A percentile compares a stretch with the other conserved stretches of the same genome.
Evolutionary conservation across 768 basidiomycete genomes (phyloP).

Genomic region (Boletellus emodensis): DNA sequence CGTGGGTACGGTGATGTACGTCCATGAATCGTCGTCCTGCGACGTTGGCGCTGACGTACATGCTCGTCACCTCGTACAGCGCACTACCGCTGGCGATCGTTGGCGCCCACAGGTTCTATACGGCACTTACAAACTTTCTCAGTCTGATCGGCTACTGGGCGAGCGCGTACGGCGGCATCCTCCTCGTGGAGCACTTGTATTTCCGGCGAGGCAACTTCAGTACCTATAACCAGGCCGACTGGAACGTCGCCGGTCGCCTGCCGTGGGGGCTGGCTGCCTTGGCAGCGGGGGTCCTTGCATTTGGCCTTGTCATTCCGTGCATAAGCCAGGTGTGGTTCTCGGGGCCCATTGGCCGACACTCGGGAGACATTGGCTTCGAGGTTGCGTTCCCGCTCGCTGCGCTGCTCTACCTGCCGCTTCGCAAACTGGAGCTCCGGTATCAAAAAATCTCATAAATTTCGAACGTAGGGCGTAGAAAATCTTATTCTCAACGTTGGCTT

Average conservation of each 20-base stretch:
- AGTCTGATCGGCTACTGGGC: conserved; percentile 68
- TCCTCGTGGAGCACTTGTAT: conserved; percentile 63
- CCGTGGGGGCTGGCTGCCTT: conserved; percentile 65
- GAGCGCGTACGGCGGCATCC: conserved; percentile 52
- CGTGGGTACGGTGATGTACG: conserved; percentile 63
- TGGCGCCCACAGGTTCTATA: conserved; percentile 65
- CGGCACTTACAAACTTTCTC: conserved; percentile 59
- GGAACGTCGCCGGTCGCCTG: conserved; percentile 48
- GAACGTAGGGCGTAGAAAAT: conserved; percentile 8
- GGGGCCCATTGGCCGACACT: conserved; percentile 59
- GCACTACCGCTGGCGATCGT: conserved; percentile 65
- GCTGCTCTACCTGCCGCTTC: conserved; percentile 51
- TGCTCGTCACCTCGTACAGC: conserved; percentile 30
- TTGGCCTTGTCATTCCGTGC: conserved; percentile 55
- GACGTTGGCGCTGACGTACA: conserved; percentile 7
- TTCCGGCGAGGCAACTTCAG: conserved; percentile 51
- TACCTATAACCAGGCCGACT: conserved; percentile 47
- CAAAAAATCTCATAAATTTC: conserved; percentile 21
- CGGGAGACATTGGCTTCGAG: conserved; percentile 73
- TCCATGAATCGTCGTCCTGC: conserved; percentile 8
- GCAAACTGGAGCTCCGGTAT: conserved; percentile 44
- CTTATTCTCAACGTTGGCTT: no score
- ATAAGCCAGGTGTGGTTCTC: conserved; percentile 72
- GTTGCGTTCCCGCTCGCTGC: conserved; percentile 49
- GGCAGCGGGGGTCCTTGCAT: conserved; percentile 45